Evolutionary conservation across 2,329 filamentous ascomycete genomes (phyloP).

Genomic region (Fusarium begoniae): DNA sequence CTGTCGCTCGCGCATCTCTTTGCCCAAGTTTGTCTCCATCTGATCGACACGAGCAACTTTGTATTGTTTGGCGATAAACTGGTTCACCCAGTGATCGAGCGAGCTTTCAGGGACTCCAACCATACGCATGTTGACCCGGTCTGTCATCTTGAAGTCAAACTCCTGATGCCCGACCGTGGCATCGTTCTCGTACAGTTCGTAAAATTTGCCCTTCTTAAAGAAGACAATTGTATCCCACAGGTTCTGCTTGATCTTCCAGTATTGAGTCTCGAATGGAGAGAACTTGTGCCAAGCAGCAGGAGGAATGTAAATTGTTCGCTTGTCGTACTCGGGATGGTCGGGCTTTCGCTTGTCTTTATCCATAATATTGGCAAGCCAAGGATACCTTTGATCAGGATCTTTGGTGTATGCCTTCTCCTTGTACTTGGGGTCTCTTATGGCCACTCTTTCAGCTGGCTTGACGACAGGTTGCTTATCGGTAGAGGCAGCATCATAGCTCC

Average conservation of each 20-base stretch:
- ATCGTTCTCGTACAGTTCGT: constrained; percentile 97
- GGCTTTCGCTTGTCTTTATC: constrained; percentile 85
- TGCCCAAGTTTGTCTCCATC: constrained; percentile 92
- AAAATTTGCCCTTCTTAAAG: constrained; percentile 99
- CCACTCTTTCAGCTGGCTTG: constrained; percentile 44
- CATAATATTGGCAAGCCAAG: constrained; percentile 86
- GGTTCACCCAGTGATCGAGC: constrained; percentile 96
- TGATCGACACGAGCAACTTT: constrained; percentile 98
- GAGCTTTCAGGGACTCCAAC: constrained; percentile 96
- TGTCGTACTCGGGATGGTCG: constrained; percentile 88
- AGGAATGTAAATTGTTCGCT: constrained; percentile 89
- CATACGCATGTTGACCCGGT: constrained; percentile 99
- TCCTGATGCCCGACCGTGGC: constrained; percentile 95
- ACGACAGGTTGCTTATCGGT: constrained; percentile 49
- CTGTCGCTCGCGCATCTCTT: constrained; percentile 97
- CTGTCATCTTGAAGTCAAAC: constrained; percentile 97
- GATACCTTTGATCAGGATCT: constrained; percentile 86
- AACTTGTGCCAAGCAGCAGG: constrained; percentile 82
- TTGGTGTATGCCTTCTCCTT: constrained; percentile 79
- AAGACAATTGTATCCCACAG: constrained; percentile 98
- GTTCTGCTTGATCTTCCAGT: constrained; percentile 99
- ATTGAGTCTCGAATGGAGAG: constrained; percentile 95
- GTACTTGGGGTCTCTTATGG: constrained; percentile 45
- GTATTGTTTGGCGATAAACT: constrained; percentile 97
- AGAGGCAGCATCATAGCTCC: constrained; percentile 71